A percentile compares a stretch with the other conserved stretches of the same genome.
These are phyloP conservation scores for Eutrema heterophyllum DNA, from an alignment of 345 rosid species.

Conservation along the genomic window DNA sequence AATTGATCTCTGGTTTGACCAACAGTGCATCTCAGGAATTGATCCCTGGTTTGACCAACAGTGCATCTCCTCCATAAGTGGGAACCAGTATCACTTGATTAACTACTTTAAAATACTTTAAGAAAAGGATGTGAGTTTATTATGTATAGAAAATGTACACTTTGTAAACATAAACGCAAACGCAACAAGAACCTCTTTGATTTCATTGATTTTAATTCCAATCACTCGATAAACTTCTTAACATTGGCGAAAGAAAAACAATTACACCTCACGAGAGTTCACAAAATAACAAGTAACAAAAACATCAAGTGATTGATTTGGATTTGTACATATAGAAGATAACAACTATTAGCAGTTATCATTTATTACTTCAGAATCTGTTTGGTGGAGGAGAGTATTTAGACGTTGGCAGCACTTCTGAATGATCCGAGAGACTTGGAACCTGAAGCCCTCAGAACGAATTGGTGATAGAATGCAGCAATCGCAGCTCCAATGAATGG, in stretches of 20 bases:
- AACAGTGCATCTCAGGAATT: no score
- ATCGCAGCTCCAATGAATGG: conserved; percentile 65
- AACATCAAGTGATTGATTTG: neutral
- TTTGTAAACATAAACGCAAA: no score
- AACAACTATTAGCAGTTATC: conserved; percentile 5
- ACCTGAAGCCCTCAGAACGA: conserved; percentile 48
- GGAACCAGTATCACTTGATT: no score
- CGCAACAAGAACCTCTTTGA: neutral
- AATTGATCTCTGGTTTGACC: no score
- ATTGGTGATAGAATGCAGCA: conserved; percentile 62
- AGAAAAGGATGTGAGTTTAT: no score
- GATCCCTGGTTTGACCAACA: no score
- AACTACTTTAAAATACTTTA: no score
- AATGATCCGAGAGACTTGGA: conserved; percentile 51
- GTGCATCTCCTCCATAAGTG: no score
- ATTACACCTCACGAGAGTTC: neutral
- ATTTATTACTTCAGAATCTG: conserved; percentile 7
- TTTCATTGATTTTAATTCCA: conserved; percentile 3
- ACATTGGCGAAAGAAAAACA: neutral
- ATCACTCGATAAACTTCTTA: conserved; percentile 3
- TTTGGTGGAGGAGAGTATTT: neutral
- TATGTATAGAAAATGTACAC: no score
- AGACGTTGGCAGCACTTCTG: conserved; percentile 46
- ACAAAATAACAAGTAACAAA: neutral
- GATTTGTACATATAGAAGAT: conserved; percentile 20